These are phyloP conservation scores for Lipomyces kockii DNA, from an alignment of 805 yeast genomes.

Conservation along the genomic window DNA sequence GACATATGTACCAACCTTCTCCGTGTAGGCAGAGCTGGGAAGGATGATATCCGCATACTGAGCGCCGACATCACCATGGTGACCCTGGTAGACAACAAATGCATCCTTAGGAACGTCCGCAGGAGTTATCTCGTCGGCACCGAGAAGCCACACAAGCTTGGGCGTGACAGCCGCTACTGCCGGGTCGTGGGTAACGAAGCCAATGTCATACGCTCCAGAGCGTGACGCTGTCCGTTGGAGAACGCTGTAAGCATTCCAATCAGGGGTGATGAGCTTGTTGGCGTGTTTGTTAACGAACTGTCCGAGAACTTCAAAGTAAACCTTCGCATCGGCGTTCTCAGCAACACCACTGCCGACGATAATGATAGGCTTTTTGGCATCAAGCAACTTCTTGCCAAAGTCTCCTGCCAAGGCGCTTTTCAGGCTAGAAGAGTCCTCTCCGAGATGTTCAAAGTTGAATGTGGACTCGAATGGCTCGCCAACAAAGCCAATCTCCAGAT, in stretches of 20 bases:
- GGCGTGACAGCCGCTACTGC: slow-evolving; percentile 58
- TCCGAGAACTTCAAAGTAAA: slow-evolving; percentile 63
- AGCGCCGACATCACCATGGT: slow-evolving; percentile 90
- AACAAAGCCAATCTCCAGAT: slow-evolving; percentile 66
- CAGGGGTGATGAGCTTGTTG: slow-evolving; percentile 64
- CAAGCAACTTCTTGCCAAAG: slow-evolving; percentile 67
- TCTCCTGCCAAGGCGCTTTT: slow-evolving; percentile 65
- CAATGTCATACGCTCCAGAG: slow-evolving; percentile 83
- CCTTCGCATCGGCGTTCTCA: slow-evolving; percentile 66
- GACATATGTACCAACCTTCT: slow-evolving; percentile 80
- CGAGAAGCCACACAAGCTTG: slow-evolving; percentile 77
- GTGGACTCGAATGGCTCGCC: slow-evolving; percentile 83
- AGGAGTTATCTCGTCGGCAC: slow-evolving; percentile 79
- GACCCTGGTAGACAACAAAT: slow-evolving; percentile 87
- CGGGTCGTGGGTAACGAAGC: slow-evolving; percentile 62
- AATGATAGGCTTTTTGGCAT: slow-evolving; percentile 75
- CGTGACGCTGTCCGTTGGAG: slow-evolving; percentile 88
- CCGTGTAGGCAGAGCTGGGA: slow-evolving; percentile 89
- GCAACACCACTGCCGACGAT: slow-evolving; percentile 80
- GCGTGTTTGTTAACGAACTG: slow-evolving; percentile 60
- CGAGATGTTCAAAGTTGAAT: slow-evolving; percentile 66
- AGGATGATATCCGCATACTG: slow-evolving; percentile 83
- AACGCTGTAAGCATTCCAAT: slow-evolving; percentile 82
- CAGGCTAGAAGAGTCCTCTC: slow-evolving; percentile 62
- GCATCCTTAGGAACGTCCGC: slow-evolving; percentile 79